These are phyloP conservation scores for Arthrobotrys megalospora DNA, from an alignment of 2,329 filamentous ascomycete species.

Conservation along the genomic window DNA sequence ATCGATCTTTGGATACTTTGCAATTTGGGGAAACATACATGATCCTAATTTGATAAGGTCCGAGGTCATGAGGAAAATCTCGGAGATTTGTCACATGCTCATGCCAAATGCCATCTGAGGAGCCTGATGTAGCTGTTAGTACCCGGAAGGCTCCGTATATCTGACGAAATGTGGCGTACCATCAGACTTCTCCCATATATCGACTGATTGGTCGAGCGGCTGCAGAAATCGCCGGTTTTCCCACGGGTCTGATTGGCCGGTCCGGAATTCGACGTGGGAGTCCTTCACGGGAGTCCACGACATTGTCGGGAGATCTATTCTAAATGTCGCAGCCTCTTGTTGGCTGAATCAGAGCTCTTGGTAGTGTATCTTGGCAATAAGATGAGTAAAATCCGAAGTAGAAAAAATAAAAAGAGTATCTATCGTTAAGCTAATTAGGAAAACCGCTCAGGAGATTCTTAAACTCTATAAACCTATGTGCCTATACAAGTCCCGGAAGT, in stretches of 20 bases:
- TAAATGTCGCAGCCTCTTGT: no score
- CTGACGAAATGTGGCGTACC: background rate
- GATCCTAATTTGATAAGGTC: slow-evolving; percentile 21
- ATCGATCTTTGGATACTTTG: background rate
- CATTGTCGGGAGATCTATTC: background rate
- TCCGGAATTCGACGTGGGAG: background rate
- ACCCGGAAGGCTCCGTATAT: background rate
- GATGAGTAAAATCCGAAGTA: no score
- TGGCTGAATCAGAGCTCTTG: no score
- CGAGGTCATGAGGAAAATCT: background rate
- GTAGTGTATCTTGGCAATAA: no score
- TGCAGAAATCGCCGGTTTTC: background rate
- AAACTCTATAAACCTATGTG: no score
- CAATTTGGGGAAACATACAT: slow-evolving; percentile 5
- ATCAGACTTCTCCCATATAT: slow-evolving; percentile 26
- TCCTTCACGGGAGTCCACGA: slow-evolving; percentile 20
- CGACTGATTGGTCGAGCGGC: slow-evolving; percentile 10
- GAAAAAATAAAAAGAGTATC: no score
- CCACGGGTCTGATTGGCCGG: slow-evolving; percentile 6
- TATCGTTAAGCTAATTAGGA: no score
- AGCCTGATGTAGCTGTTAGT: background rate
- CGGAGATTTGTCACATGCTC: background rate
- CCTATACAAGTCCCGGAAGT: no score
- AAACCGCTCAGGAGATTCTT: no score
- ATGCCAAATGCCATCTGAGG: background rate